Evolutionary conservation across 1,284 basidiomycete genomes (phyloP).

Genomic region (Ganoderma lucidum): DNA sequence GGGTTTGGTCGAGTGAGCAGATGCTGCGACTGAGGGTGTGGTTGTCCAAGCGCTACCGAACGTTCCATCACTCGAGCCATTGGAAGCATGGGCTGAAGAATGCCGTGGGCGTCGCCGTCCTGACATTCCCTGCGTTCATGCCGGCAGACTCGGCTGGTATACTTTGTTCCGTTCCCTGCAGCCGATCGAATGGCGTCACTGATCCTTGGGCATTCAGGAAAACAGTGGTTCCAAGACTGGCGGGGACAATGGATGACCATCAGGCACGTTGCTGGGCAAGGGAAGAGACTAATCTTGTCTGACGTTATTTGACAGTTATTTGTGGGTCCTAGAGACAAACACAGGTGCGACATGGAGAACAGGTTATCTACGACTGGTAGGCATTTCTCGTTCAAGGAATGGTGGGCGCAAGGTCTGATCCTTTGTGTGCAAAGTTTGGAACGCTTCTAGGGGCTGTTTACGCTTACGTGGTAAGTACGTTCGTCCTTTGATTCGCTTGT

Average conservation of each 20-base stretch:
- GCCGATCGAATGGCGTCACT: not conserved
- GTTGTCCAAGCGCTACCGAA: conserved; percentile 44
- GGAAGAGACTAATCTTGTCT: not conserved
- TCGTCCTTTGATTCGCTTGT: not conserved
- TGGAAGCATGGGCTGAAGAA: conserved; percentile 57
- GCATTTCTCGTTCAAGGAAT: conserved; percentile 15
- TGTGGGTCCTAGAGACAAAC: conserved; percentile 61
- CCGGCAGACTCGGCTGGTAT: conserved; percentile 46
- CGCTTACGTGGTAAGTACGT: conserved; percentile 50
- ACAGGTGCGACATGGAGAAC: conserved; percentile 59
- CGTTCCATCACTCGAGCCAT: conserved; percentile 51
- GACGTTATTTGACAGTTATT: conserved; percentile 40
- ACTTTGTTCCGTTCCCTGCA: conserved; percentile 12
- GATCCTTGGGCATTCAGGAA: conserved; percentile 36
- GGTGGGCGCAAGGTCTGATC: not conserved
- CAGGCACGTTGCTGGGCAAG: conserved; percentile 35
- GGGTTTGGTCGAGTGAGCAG: conserved; percentile 46
- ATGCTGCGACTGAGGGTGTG: conserved; percentile 45
- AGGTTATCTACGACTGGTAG: conserved; percentile 55
- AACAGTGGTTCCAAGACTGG: conserved; percentile 47
- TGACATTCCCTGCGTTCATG: conserved; percentile 56
- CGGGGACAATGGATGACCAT: conserved; percentile 61
- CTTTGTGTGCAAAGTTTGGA: conserved; percentile 44
- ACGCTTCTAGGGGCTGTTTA: conserved; percentile 56
- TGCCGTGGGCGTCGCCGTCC: conserved; percentile 51